A percentile compares a stretch with the other conserved stretches of the same genome.
phyloP scores from a whole-genome alignment of 306 rosid genomes.

The Pyrus pyrifolia region DNA sequence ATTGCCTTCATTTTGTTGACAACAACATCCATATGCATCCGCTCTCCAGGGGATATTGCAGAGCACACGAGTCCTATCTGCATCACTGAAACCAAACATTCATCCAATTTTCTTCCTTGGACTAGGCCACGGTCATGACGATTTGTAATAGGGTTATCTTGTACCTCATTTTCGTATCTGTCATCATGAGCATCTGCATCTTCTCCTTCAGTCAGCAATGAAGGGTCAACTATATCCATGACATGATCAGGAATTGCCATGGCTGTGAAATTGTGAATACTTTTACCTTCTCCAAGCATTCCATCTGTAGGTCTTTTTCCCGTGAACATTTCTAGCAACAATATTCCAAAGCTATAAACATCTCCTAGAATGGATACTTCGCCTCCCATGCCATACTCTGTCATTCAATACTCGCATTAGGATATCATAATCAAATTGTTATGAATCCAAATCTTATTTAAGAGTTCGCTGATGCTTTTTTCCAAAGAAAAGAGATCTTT shows the following conservation, averaged over 20 bases:
- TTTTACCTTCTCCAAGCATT: constrained; percentile 3
- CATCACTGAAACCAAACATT: no score
- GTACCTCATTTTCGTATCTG: neutral
- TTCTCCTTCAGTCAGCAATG: neutral
- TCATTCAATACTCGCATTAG: neutral
- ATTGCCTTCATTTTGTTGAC: no score
- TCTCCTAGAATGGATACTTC: constrained; percentile 23
- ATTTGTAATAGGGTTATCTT: neutral
- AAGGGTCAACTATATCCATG: constrained; percentile 39
- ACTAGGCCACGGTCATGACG: no score
- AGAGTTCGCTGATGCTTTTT: neutral
- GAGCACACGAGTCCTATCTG: no score
- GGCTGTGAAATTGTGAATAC: constrained; percentile 7
- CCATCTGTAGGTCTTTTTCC: constrained; percentile 18
- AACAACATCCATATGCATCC: no score
- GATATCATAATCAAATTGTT: neutral
- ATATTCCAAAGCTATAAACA: constrained; percentile 24
- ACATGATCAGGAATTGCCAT: constrained; percentile 16
- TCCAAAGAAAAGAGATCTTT: no score
- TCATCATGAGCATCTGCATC: neutral
- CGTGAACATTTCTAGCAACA: constrained; percentile 22
- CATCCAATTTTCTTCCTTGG: no score
- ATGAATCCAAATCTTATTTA: no score
- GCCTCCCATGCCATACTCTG: constrained; percentile 30
- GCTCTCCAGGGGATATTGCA: no score